Conservation (phyloP, 169 alveolate species). For the Eimeria sp. region DNA sequence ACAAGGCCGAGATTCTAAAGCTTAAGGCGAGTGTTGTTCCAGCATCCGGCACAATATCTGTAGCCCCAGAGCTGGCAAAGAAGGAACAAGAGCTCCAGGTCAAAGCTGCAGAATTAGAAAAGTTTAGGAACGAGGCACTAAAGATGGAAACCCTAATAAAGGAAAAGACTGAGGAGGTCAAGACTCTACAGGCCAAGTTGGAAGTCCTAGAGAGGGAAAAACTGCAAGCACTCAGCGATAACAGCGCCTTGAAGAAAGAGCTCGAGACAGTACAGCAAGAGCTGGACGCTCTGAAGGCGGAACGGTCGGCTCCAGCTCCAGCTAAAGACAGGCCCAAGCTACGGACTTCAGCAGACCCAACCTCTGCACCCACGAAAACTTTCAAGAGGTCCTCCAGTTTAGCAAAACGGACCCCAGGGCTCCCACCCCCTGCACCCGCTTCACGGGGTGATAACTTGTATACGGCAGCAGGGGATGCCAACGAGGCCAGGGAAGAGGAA, state of each 20-base stretch:
- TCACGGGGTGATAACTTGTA: slow-evolving; percentile 12
- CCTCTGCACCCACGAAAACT: slow-evolving; percentile 19
- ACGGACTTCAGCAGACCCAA: not conserved
- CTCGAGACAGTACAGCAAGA: slow-evolving; percentile 44
- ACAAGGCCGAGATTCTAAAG: slow-evolving; percentile 31
- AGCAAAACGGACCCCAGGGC: slow-evolving; percentile 60
- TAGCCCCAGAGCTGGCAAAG: slow-evolving; percentile 16
- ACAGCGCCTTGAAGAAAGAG: slow-evolving; percentile 55
- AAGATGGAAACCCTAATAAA: slow-evolving; percentile 14
- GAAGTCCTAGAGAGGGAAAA: slow-evolving; percentile 58
- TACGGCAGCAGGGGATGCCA: slow-evolving; percentile 8
- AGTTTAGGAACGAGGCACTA: slow-evolving; percentile 12
- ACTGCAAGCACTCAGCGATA: slow-evolving; percentile 29
- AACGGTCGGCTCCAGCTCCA: slow-evolving; percentile 4
- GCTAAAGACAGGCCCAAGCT: slow-evolving; percentile 7
- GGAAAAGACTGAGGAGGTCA: slow-evolving; percentile 47
- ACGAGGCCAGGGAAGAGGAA: slow-evolving; percentile 1
- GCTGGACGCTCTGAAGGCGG: slow-evolving; percentile 49
- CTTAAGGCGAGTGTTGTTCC: slow-evolving; percentile 13
- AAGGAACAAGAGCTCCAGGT: slow-evolving; percentile 44
- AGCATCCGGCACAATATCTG: not conserved
- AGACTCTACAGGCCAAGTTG: slow-evolving; percentile 34
- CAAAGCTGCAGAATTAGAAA: slow-evolving; percentile 30
- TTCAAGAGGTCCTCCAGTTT: slow-evolving; percentile 31
- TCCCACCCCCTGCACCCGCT: slow-evolving; percentile 42